phyloP scores from a whole-genome alignment of 495 filamentous ascomycete species.

The Alectoria sarmentosa region DNA sequence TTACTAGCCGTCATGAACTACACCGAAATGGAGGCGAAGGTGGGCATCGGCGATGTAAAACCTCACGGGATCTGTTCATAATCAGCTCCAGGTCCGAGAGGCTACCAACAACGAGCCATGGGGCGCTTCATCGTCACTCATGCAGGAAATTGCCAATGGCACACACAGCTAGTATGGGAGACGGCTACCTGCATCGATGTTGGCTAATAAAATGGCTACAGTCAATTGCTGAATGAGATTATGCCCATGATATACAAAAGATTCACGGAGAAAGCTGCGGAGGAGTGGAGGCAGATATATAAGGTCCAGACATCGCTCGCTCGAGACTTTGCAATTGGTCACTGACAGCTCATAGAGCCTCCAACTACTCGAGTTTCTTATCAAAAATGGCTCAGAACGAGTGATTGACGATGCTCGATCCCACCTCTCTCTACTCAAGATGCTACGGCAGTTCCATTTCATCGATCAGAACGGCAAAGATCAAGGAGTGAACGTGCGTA shows the following conservation, averaged over 20 bases:
- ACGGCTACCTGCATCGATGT: neutral
- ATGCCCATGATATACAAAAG: constrained; percentile 99
- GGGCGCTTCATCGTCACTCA: constrained; percentile 83
- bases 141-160: constrained; percentile 97
- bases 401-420: constrained; percentile 97
- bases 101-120: constrained; percentile 98
- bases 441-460: constrained; percentile 97
- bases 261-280: constrained; percentile 95
- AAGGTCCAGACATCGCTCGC: constrained; percentile 48
- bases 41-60: constrained; percentile 30
- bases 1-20: constrained; percentile 93
- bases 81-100: constrained; percentile 64
- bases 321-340: neutral
- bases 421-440: constrained; percentile 90
- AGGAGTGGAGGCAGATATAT: constrained; percentile 99
- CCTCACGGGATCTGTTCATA: constrained; percentile 26
- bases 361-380: constrained; percentile 92
- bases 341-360: constrained; percentile 36
- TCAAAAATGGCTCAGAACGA: constrained; percentile 97
- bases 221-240: constrained; percentile 95
- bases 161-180: constrained; percentile 91
- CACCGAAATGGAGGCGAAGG: constrained; percentile 99
- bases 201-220: constrained; percentile 31
- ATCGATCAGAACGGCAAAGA: constrained; percentile 97
- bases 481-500: constrained; percentile 95